Evolutionary conservation across 352 stramenopile genomes (phyloP).

Genomic region (Thalassiosira sp.): DNA sequence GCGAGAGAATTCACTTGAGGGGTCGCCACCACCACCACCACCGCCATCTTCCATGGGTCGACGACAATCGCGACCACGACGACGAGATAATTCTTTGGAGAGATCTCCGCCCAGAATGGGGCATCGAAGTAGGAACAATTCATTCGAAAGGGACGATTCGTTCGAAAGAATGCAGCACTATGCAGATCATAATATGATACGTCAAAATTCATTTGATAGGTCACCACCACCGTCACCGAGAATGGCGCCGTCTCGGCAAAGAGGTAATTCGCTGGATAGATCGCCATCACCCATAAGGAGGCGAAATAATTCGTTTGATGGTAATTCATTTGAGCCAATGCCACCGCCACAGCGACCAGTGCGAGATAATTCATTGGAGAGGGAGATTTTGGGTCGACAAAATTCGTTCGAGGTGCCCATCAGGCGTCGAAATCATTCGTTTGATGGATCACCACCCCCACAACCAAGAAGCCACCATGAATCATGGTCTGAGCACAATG

Average conservation of each 20-base stretch:
- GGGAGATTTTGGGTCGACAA: background rate
- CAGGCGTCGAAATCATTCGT: background rate
- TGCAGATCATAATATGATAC: too few species aligned
- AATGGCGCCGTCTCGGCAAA: background rate
- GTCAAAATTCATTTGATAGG: background rate
- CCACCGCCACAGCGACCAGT: too few species aligned
- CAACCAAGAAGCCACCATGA: background rate
- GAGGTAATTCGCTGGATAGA: background rate
- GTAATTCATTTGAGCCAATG: background rate
- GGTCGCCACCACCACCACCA: too few species aligned
- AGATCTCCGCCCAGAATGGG: background rate
- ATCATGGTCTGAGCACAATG: constrained; percentile 21
- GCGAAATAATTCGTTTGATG: background rate
- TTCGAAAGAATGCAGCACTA: too few species aligned
- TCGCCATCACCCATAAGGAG: background rate
- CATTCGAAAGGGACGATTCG: too few species aligned
- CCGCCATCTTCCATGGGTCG: too few species aligned
- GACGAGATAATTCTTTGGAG: constrained; percentile 11
- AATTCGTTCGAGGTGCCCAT: too few species aligned
- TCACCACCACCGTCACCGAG: too few species aligned
- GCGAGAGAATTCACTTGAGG: too few species aligned
- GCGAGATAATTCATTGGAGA: background rate
- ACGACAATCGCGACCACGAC: background rate
- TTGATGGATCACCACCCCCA: background rate
- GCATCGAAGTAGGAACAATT: too few species aligned